These are phyloP conservation scores for Blumeria graminis DNA, from an alignment of 2,329 filamentous ascomycete species.

Conservation along the genomic window DNA sequence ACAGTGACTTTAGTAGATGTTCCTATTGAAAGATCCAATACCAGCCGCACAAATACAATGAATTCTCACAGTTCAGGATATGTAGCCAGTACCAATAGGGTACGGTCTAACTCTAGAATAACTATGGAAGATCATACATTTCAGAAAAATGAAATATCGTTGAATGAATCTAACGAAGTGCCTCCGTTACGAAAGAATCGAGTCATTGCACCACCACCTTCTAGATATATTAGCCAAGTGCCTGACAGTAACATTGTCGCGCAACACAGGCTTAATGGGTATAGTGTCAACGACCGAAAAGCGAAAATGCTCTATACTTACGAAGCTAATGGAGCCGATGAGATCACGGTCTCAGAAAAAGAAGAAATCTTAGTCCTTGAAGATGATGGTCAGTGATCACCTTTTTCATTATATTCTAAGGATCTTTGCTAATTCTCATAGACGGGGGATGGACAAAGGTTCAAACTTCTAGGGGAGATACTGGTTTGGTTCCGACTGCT, in stretches of 20 bases:
- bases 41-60: slow-evolving; percentile 64
- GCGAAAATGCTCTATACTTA: slow-evolving; percentile 84
- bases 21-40: slow-evolving; percentile 36
- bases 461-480: slow-evolving; percentile 43
- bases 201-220: slow-evolving; percentile 68
- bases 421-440: slow-evolving; percentile 19
- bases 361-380: slow-evolving; percentile 57
- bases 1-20: slow-evolving; percentile 17
- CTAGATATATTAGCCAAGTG: slow-evolving; percentile 50
- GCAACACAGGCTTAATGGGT: slow-evolving; percentile 15
- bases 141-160: slow-evolving; percentile 8
- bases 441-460: slow-evolving; percentile 90
- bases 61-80: slow-evolving; percentile 78
- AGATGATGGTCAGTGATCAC: slow-evolving; percentile 47
- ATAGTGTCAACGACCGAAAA: slow-evolving; percentile 27
- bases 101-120: slow-evolving; percentile 37
- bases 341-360: slow-evolving; percentile 59
- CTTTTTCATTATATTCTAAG: neutral
- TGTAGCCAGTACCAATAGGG: slow-evolving; percentile 53
- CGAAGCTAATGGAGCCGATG: slow-evolving; percentile 55
- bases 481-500: slow-evolving; percentile 59
- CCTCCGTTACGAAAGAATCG: slow-evolving; percentile 30
- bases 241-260: slow-evolving; percentile 22
- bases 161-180: no score
- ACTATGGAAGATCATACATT: slow-evolving; percentile 26